These are phyloP conservation scores for Gremmenia infestans DNA, from an alignment of 2,329 filamentous ascomycete genomes.

Conservation along the genomic window DNA sequence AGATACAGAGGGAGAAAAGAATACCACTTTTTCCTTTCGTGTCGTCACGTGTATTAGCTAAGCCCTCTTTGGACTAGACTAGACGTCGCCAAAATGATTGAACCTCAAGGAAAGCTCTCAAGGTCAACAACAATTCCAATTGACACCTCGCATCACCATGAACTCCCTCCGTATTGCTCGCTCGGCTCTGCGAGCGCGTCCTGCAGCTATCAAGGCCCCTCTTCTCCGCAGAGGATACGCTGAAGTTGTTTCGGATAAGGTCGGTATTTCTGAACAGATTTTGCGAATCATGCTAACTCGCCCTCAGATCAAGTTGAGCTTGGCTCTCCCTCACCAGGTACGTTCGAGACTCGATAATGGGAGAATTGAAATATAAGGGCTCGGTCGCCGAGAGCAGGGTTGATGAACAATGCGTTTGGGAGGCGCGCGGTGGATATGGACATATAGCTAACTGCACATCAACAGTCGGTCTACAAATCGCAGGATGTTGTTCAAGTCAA, in stretches of 20 bases:
- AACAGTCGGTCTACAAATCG: slow-evolving; percentile 65
- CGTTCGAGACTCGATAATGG: slow-evolving; percentile 33
- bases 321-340: slow-evolving; percentile 98
- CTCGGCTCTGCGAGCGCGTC: slow-evolving; percentile 78
- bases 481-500: slow-evolving; percentile 89
- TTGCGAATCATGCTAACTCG: slow-evolving; percentile 25
- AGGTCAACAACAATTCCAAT: slow-evolving; percentile 39
- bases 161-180: slow-evolving; percentile 92
- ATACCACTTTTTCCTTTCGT: background rate
- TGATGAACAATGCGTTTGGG: background rate
- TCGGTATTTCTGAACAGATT: slow-evolving; percentile 34
- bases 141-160: slow-evolving; percentile 57
- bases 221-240: slow-evolving; percentile 87
- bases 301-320: slow-evolving; percentile 84
- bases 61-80: background rate
- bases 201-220: slow-evolving; percentile 69
- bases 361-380: background rate
- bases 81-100: background rate
- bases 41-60: background rate
- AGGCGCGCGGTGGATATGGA: slow-evolving; percentile 21
- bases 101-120: slow-evolving; percentile 15
- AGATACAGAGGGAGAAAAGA: background rate
- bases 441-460: slow-evolving; percentile 36
- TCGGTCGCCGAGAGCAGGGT: background rate
- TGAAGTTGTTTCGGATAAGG: slow-evolving; percentile 81